A percentile compares a stretch with the other conserved stretches of the same genome.
phyloP scores from a whole-genome alignment of 805 yeast species.

The Metschnikowia orientalis region DNA sequence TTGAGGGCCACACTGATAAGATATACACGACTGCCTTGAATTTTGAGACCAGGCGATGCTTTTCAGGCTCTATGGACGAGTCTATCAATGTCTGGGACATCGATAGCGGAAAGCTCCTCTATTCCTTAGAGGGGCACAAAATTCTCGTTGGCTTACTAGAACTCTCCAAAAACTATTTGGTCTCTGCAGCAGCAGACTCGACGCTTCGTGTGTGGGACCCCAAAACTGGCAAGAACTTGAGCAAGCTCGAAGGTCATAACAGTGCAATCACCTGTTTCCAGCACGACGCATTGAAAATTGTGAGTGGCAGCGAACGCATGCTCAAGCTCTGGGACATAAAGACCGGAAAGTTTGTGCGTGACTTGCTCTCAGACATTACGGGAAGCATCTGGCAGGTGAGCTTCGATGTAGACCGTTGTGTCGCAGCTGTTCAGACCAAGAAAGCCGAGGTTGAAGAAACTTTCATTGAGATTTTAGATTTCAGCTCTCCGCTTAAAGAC shows the following conservation, averaged over 20 bases:
- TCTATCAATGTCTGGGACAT: slow-evolving; percentile 89
- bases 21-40: slow-evolving; percentile 89
- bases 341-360: slow-evolving; percentile 71
- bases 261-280: slow-evolving; percentile 92
- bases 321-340: slow-evolving; percentile 83
- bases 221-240: slow-evolving; percentile 57
- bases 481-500: slow-evolving; percentile 38
- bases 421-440: slow-evolving; percentile 77
- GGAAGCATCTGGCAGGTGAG: slow-evolving; percentile 95
- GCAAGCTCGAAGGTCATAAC: slow-evolving; percentile 74
- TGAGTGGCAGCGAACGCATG: slow-evolving; percentile 86
- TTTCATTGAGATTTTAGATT: slow-evolving; percentile 80
- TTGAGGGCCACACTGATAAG: slow-evolving; percentile 80
- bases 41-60: slow-evolving; percentile 68
- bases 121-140: slow-evolving; percentile 80
- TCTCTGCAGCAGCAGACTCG: slow-evolving; percentile 95
- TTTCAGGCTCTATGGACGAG: slow-evolving; percentile 88
- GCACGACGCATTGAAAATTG: slow-evolving; percentile 76
- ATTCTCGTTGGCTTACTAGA: slow-evolving; percentile 85
- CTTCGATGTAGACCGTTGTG: slow-evolving; percentile 77
- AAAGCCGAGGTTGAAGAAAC: slow-evolving; percentile 53
- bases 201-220: slow-evolving; percentile 94
- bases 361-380: slow-evolving; percentile 65
- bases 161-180: slow-evolving; percentile 68
- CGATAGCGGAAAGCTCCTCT: slow-evolving; percentile 63